phyloP scores from a whole-genome alignment of 2,329 filamentous ascomycete genomes.

The Laburnicola sp. region DNA sequence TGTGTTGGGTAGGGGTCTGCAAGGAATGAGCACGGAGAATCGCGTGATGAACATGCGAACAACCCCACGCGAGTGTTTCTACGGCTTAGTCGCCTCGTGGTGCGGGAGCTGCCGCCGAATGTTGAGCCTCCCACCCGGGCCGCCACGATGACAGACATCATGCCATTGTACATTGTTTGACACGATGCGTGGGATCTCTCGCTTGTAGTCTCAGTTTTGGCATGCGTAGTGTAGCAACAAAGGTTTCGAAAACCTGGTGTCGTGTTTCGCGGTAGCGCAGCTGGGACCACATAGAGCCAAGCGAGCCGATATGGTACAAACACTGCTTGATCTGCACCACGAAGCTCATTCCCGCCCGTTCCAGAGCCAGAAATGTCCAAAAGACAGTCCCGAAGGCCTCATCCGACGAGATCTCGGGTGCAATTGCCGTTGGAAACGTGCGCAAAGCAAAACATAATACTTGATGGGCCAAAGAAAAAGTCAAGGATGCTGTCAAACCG shows the following conservation, averaged over 20 bases:
- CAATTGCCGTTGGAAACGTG: background rate
- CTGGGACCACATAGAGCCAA: background rate
- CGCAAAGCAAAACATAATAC: background rate
- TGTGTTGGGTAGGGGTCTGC: background rate
- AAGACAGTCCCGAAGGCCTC: background rate
- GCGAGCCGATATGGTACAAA: conserved; percentile 5
- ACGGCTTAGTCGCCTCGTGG: background rate
- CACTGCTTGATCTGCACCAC: conserved; percentile 11
- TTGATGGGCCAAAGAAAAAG: background rate
- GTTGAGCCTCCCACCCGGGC: conserved; percentile 1
- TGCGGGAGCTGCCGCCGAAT: conserved; percentile 4
- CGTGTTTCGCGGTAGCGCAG: conserved; percentile 13
- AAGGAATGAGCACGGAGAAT: background rate
- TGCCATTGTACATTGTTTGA: conserved; percentile 6
- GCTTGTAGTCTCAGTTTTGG: conserved; percentile 1
- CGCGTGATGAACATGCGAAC: conserved; percentile 6
- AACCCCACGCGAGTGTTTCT: conserved; percentile 7
- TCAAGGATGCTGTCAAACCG: background rate
- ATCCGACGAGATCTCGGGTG: conserved; percentile 4
- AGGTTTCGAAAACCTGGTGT: conserved; percentile 10
- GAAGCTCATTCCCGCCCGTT: conserved; percentile 2
- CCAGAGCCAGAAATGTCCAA: background rate
- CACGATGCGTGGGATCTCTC: background rate
- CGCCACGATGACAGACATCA: conserved; percentile 3
- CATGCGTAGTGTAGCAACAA: conserved; percentile 5